These are phyloP conservation scores for Ganoderma multipileum DNA, from an alignment of 1,284 basidiomycete species.

Conservation along the genomic window DNA sequence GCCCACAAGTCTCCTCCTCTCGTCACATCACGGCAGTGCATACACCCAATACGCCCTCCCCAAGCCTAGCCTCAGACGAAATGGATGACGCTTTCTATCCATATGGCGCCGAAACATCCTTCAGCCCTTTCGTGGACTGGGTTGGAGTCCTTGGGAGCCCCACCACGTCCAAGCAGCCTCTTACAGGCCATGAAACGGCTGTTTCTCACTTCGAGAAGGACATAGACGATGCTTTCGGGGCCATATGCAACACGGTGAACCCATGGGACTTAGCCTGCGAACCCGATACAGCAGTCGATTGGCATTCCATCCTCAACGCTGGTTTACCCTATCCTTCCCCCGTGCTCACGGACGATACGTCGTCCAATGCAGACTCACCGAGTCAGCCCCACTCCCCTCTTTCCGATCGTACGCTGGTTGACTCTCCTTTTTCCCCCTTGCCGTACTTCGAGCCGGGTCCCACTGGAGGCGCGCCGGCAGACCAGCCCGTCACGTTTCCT, in stretches of 20 bases:
- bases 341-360: neutral
- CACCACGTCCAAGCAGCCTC: neutral
- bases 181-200: neutral
- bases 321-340: neutral
- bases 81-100: neutral
- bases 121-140: conserved; percentile 2
- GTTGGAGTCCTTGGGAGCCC: conserved; percentile 7
- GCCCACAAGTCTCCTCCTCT: too few species aligned
- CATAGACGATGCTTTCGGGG: neutral
- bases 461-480: neutral
- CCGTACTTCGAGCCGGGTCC: neutral
- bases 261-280: neutral
- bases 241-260: neutral
- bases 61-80: too few species aligned
- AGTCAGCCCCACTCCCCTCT: neutral
- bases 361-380: neutral
- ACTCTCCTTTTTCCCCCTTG: neutral
- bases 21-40: too few species aligned
- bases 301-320: neutral
- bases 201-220: neutral
- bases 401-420: neutral
- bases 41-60: too few species aligned
- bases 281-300: neutral
- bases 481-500: neutral
- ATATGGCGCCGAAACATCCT: neutral